Evolutionary conservation across 176 grass and related monocot species (phyloP).

Genomic region (Phyllostachys edulis): DNA sequence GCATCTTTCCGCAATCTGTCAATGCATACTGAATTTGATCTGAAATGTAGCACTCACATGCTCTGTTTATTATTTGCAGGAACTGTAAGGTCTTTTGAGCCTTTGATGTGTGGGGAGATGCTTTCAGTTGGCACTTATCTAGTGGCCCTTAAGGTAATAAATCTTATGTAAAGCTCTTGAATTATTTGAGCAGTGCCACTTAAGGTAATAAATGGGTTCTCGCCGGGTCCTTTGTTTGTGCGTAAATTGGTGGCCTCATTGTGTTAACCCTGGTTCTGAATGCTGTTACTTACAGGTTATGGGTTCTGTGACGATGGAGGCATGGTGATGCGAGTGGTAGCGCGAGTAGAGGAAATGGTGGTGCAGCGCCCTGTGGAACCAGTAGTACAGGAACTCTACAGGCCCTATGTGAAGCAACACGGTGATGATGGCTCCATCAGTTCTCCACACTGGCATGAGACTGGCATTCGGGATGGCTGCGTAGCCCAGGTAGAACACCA

Average conservation of each 20-base stretch:
- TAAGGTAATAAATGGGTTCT: neutral
- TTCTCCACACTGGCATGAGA: constrained; percentile 61
- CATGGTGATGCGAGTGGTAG: constrained; percentile 83
- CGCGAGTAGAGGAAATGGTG: constrained; percentile 93
- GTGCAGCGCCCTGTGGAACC: constrained; percentile 86
- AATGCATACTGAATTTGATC: constrained; percentile 2
- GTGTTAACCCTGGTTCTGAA: neutral
- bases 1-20: neutral
- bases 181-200: neutral
- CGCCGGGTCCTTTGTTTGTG: neutral
- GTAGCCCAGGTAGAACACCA: constrained; percentile 57
- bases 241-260: neutral
- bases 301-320: constrained; percentile 83
- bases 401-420: constrained; percentile 59
- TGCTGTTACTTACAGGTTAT: constrained; percentile 77
- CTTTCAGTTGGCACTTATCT: neutral
- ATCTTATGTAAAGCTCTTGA: constrained; percentile 1
- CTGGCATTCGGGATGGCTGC: constrained; percentile 15
- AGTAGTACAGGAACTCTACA: constrained; percentile 94
- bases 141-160: constrained; percentile 10
- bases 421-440: constrained; percentile 53
- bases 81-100: neutral
- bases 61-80: neutral
- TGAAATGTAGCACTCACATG: neutral
- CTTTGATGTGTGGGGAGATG: neutral